A percentile compares a stretch with the other conserved stretches of the same genome.
Evolutionary conservation across 768 basidiomycete genomes (phyloP).

Genomic region (Boletus patriciae): DNA sequence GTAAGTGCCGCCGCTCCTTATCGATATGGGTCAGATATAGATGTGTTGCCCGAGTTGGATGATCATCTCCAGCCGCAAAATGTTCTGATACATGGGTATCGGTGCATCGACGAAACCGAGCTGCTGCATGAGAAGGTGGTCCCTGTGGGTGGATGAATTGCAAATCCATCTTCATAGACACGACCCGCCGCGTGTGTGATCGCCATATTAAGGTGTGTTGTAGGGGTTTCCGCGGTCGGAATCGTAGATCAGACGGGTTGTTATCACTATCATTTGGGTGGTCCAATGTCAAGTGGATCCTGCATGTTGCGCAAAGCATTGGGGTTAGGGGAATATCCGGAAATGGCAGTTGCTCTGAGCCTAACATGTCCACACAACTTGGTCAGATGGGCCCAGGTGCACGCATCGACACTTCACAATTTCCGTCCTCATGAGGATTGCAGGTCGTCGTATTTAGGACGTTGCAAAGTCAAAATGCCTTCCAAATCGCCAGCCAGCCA

Average conservation of each 20-base stretch:
- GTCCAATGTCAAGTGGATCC: neutral
- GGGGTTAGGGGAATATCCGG: neutral
- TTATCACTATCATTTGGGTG: neutral
- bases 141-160: neutral
- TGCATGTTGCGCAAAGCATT: neutral
- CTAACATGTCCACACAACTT: slow-evolving; percentile 19
- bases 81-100: neutral
- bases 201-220: neutral
- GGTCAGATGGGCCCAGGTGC: too few relatives aligned
- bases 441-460: slow-evolving; percentile 3
- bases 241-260: neutral
- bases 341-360: neutral
- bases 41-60: neutral
- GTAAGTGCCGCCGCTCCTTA: neutral
- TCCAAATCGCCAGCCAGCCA: neutral
- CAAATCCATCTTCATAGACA: neutral
- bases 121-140: neutral
- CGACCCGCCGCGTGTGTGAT: neutral
- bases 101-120: neutral
- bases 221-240: neutral
- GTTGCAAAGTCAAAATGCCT: slow-evolving; percentile 10
- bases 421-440: slow-evolving; percentile 1
- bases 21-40: neutral
- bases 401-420: neutral
- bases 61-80: neutral